Evolutionary conservation across 108 stramenopile genomes (phyloP), one percentile per base, ranked within the genome.

Genomic region (Conticribra guillardii): DNA sequence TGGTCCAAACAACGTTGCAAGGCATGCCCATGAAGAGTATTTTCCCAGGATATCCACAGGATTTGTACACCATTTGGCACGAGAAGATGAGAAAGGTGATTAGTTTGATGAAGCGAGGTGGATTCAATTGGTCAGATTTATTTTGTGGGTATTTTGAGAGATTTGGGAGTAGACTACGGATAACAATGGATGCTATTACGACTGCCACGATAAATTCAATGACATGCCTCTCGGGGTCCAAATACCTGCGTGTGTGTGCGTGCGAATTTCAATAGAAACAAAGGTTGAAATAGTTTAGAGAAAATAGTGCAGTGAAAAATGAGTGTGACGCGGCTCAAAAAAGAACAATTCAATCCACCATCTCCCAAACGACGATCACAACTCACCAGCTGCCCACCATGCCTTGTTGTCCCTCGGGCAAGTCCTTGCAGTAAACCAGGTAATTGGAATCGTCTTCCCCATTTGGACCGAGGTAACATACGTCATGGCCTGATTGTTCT

Each of bases 401-500:
- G 41, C 49, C 76, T 27, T 71, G 63, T 46, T 67, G 52, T 16
- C 80, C 80, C 3, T 81, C 71, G 32, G 71, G 64, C 57, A 81
- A 67, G 17, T 81, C 80, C 32, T 70, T 67, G 64, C 80, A 81
- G 57, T 70, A 70, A n/a, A 77, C 61, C 5, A 74, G 47, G 26
- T 23, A 26, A 2, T 65, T 24, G 15, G 28, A 18, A 24, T 51
- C 60, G 30, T 63, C 29, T 59, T 76, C 80, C 11, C 80, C 80
- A 49, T 76, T 71, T 2, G 69, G 70, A 2, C 80, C 80, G 48
- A 76, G 70, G 27, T 81, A 81, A 64, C 80, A 81, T 0, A 81
- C 73, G 33, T 81, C 80, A 0, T 47, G 54, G 0, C 79, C 79
- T 18, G 68, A 58, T 59, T 44, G 33, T 33, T 79, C 79, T 3